Evolutionary conservation across 2,329 filamentous ascomycete genomes (phyloP), one percentile per base, ranked within the genome.

Genomic region (Tolypocladium cylindrosporum): DNA sequence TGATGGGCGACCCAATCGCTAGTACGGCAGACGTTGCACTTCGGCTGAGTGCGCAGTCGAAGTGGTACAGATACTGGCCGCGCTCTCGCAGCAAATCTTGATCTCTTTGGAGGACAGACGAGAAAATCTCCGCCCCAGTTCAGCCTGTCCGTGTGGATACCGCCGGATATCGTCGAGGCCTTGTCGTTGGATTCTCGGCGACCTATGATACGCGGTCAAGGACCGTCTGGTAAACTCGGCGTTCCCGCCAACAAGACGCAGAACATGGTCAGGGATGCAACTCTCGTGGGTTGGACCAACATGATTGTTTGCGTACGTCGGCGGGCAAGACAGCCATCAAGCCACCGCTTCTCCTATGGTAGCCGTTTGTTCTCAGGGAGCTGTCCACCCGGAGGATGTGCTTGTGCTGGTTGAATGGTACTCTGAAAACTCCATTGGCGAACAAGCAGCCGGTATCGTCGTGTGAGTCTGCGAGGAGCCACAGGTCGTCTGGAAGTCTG

Each of bases 41-140:
- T 59, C 58, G 58, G 55, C 55, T 57, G 42, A 57, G 55, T 59
- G 58, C 55, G 52, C 45, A 55, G 58, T 55, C 52, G 58, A 55
- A 5, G 58, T 57, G 31, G 31, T 36, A 57, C 58, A 40, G 42
- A 21, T 27, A 24, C 19, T 7, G 48, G 1, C 31, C 16, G 27
- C 19, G 31, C 10, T n/a, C n/a, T 8, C 21, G 34, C 43, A 34
- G 27, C 40, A 41, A 19, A 43, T 55, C 19, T 41, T 41, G 24
- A 55, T 43, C 8, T 43, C 40, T 34, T 9, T 14, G 4, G 19
- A 16, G 40, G 40, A n/a, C 14, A 41, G 27, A n/a, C 45, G 39
- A n/a, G 19, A 14, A 36, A 52, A 37, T 37, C 48, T 50, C 31
- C 48, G 48, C 19, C 11, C 31, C 48, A 14, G 10, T 34, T 50